Percentiles rank a stretch among this genome's conserved stretches.
Evolutionary conservation across 352 stramenopile genomes (phyloP).

Genomic region (Globisporangium mamillatum): DNA sequence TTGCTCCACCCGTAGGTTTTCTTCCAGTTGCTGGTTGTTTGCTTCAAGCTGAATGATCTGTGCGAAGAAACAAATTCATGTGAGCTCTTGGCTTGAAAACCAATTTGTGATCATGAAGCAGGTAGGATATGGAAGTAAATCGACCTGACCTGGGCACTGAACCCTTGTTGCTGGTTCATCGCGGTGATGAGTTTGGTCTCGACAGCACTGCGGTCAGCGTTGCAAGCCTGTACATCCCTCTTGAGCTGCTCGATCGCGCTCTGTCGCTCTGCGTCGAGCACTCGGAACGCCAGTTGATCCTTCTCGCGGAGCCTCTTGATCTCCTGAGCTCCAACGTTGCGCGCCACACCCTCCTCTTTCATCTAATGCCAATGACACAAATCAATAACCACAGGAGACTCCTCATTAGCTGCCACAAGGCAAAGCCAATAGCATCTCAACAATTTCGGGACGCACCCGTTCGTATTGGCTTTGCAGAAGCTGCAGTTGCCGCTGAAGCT

Average conservation of each 20-base stretch:
- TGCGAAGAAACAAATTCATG: not conserved
- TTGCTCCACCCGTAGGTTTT: not conserved
- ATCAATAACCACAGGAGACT: too few relatives aligned
- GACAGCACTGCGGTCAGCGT: conserved; percentile 24
- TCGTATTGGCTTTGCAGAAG: conserved; percentile 38
- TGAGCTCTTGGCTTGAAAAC: not conserved
- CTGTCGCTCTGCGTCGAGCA: conserved; percentile 21
- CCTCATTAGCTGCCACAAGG: too few relatives aligned
- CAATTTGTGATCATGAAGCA: not conserved
- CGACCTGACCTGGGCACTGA: conserved; percentile 18
- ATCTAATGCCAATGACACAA: conserved; percentile 13
- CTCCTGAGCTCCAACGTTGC: conserved; percentile 32
- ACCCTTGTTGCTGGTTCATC: conserved; percentile 26
- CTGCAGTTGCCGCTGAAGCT: conserved; percentile 38
- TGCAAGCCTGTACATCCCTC: conserved; percentile 26
- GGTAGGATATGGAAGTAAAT: not conserved
- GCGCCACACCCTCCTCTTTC: conserved; percentile 30
- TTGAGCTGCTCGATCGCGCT: conserved; percentile 28
- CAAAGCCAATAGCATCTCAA: not conserved
- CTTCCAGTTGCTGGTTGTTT: conserved; percentile 20
- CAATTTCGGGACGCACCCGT: conserved; percentile 21
- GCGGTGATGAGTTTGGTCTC: conserved; percentile 25
- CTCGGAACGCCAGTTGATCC: conserved; percentile 23
- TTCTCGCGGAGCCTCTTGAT: conserved; percentile 41
- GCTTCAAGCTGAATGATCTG: conserved; percentile 26